Evolutionary conservation across 345 rosid genomes (phyloP).

Genomic region (Eucalyptus victrix): DNA sequence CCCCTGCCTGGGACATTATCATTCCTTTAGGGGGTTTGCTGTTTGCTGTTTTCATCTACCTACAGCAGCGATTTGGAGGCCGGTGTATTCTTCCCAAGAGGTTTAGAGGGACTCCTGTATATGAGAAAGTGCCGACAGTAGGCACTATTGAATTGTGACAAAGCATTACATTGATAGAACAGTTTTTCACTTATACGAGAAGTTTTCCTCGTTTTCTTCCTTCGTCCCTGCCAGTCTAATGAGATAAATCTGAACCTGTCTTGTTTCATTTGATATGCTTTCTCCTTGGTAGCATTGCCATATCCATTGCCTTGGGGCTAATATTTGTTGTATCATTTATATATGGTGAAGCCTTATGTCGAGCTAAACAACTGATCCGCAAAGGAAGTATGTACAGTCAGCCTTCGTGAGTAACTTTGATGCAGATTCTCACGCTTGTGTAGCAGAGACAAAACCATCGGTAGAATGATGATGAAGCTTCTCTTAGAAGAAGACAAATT

Average conservation of each 20-base stretch:
- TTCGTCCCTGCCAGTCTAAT: not conserved
- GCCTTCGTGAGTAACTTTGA: not conserved
- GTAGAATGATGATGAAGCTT: not conserved
- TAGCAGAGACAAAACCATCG: not conserved
- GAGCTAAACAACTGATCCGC: not conserved
- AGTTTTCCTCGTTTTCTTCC: not conserved
- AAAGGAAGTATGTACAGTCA: not conserved
- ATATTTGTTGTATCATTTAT: not conserved
- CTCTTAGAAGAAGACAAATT: not conserved
- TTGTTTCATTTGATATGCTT: not conserved
- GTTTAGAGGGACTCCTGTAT: constrained; percentile 22
- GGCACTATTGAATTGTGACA: constrained; percentile 13
- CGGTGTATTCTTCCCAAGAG: constrained; percentile 46
- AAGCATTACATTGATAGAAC: not conserved
- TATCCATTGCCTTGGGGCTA: not conserved
- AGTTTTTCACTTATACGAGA: not conserved
- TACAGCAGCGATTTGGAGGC: constrained; percentile 75
- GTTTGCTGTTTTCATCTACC: constrained; percentile 40
- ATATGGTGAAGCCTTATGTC: not conserved
- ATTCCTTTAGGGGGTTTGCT: constrained; percentile 48
- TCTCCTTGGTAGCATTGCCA: not conserved
- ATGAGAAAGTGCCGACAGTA: constrained; percentile 48
- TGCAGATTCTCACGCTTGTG: not conserved
- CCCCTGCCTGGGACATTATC: constrained; percentile 75
- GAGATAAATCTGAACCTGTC: not conserved